Percentiles rank a stretch among this genome's conserved stretches.
phyloP scores from a whole-genome alignment of 2,329 filamentous ascomycete genomes.

The Phialophora tarda region DNA sequence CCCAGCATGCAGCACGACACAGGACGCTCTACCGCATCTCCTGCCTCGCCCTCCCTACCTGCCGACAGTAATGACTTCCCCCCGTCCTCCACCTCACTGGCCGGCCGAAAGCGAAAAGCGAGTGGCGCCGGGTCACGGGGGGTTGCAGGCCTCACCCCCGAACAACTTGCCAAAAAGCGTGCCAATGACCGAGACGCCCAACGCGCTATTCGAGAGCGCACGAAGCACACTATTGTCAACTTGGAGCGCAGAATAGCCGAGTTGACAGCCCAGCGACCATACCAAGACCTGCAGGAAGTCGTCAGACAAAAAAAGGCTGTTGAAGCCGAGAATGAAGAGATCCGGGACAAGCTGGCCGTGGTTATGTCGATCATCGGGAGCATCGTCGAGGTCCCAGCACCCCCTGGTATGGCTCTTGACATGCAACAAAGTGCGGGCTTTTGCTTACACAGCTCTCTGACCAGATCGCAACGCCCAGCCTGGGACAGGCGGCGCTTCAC shows the following conservation, averaged over 20 bases:
- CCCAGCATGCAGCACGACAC: conserved; percentile 30
- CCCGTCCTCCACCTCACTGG: conserved; percentile 27
- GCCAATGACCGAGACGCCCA: conserved; percentile 91
- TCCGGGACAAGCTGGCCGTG: conserved; percentile 70
- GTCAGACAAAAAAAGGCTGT: conserved; percentile 77
- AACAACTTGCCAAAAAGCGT: conserved; percentile 86
- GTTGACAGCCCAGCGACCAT: conserved; percentile 78
- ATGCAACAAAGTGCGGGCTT: conserved; percentile 24
- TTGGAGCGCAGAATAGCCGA: conserved; percentile 75
- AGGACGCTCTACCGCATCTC: conserved; percentile 19
- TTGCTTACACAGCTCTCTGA: conserved; percentile 20
- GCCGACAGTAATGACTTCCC: conserved; percentile 20
- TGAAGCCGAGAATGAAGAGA: conserved; percentile 78
- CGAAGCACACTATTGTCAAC: conserved; percentile 76
- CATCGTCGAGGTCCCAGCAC: conserved; percentile 48
- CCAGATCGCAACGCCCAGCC: conserved; percentile 38
- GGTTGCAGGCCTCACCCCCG: conserved; percentile 84
- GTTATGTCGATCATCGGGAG: conserved; percentile 63
- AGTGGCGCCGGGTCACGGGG: conserved; percentile 63
- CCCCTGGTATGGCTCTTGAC: conserved; percentile 48
- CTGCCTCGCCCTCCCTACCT: conserved; percentile 24
- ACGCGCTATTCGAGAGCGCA: conserved; percentile 80
- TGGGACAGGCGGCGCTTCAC: conserved; percentile 13
- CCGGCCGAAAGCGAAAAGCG: conserved; percentile 50
- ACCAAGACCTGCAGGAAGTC: conserved; percentile 79